A percentile compares a stretch with the other conserved stretches of the same genome.
Conservation (phyloP, 1,284 basidiomycete genomes). For the Phaffia rhodozyma region DNA sequence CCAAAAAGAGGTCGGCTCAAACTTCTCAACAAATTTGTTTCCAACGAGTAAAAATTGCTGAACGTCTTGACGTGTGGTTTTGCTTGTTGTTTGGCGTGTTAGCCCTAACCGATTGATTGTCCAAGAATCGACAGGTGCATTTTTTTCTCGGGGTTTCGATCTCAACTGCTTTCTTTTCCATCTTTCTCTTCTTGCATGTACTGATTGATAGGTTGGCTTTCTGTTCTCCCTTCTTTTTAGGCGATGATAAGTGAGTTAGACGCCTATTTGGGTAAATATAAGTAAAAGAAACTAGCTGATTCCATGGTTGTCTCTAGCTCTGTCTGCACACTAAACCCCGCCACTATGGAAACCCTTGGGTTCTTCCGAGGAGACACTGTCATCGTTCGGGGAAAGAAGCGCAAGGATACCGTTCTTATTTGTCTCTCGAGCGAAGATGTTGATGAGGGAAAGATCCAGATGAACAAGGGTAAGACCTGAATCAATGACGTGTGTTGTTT, state of each 20-base stretch:
- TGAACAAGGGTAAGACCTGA: constrained; percentile 64
- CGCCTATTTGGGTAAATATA: too few relatives aligned
- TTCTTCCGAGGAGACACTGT: constrained; percentile 93
- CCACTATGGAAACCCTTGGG: constrained; percentile 88
- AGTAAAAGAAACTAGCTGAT: background rate
- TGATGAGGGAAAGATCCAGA: constrained; percentile 92
- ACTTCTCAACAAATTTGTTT: background rate
- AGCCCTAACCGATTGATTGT: constrained; percentile 91
- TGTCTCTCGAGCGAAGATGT: constrained; percentile 90
- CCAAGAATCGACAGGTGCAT: constrained; percentile 79
- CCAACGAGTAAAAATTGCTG: background rate
- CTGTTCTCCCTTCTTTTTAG: background rate
- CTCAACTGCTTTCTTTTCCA: background rate
- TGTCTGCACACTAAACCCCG: constrained; percentile 89
- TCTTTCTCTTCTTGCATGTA: background rate
- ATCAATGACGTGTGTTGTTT: background rate
- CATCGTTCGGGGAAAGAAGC: constrained; percentile 87
- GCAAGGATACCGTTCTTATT: constrained; percentile 89
- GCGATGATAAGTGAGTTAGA: background rate
- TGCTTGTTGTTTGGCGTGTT: constrained; percentile 15
- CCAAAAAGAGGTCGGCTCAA: constrained; percentile 84
- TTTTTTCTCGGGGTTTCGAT: constrained; percentile 37
- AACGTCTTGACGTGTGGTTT: background rate
- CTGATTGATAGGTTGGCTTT: background rate
- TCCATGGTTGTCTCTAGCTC: constrained; percentile 22